Percentiles rank a stretch among this genome's conserved stretches.
Conservation (phyloP, 371 early-diverging fungal species). For the Apophysomyces variabilis region DNA sequence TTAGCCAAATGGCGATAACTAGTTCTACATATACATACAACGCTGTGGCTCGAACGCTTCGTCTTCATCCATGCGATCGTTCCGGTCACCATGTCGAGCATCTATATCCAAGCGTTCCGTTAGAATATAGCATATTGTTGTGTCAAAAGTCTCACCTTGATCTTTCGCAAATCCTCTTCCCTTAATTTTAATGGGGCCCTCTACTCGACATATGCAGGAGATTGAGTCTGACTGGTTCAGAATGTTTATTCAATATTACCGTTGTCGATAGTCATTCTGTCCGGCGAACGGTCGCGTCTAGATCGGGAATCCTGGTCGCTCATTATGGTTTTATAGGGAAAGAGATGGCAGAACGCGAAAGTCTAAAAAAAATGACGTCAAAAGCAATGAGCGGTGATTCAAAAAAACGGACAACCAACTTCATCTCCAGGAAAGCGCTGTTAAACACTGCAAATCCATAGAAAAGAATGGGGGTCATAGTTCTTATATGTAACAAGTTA, state of each 20-base stretch:
- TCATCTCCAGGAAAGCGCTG: too few species aligned
- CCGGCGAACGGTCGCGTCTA: constrained; percentile 26
- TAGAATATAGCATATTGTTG: not conserved
- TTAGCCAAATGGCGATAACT: too few species aligned
- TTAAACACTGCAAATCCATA: too few species aligned
- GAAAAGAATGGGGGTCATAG: too few species aligned
- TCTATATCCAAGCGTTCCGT: constrained; percentile 20
- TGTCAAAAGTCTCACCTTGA: constrained; percentile 14
- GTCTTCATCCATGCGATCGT: constrained; percentile 26
- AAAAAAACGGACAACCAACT: too few species aligned
- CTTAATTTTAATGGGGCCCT: constrained; percentile 33
- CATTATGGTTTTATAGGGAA: constrained; percentile 5
- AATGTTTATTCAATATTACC: constrained; percentile 31
- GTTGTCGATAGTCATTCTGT: constrained; percentile 65
- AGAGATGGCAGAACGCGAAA: not conserved
- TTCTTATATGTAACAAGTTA: too few species aligned
- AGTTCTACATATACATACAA: constrained; percentile 47
- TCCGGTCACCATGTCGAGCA: constrained; percentile 14
- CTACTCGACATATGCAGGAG: constrained; percentile 6
- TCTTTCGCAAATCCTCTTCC: constrained; percentile 40
- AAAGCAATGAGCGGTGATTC: constrained; percentile 2
- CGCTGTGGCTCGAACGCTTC: constrained; percentile 58
- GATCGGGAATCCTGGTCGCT: constrained; percentile 15
- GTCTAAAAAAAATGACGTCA: not conserved
- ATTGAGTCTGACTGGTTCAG: too few species aligned